These are phyloP conservation scores for Pyrenophora graminea DNA, from an alignment of 2,329 filamentous ascomycete species.

Conservation along the genomic window DNA sequence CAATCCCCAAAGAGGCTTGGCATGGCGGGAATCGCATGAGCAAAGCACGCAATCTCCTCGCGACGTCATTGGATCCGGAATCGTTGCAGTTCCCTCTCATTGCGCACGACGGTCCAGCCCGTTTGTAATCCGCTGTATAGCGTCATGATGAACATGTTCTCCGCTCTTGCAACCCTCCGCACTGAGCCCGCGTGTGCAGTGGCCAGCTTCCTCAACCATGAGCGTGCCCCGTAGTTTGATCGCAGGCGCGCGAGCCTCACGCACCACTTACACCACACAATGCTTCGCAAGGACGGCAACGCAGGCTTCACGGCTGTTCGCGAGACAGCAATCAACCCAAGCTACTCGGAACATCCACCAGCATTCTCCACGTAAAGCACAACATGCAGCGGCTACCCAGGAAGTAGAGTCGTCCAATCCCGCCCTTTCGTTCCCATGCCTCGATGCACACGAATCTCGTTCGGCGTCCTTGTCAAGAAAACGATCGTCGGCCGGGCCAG, in stretches of 20 bases:
- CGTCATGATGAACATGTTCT: slow-evolving; percentile 23
- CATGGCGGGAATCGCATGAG: slow-evolving; percentile 12
- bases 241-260: slow-evolving; percentile 26
- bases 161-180: slow-evolving; percentile 12
- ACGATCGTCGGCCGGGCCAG: slow-evolving; percentile 72
- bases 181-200: slow-evolving; percentile 2
- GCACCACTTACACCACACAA: slow-evolving; percentile 13
- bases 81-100: slow-evolving; percentile 15
- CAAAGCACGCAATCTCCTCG: slow-evolving; percentile 33
- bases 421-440: slow-evolving; percentile 48
- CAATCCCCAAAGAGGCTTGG: slow-evolving; percentile 7
- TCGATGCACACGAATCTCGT: slow-evolving; percentile 49
- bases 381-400: slow-evolving; percentile 26
- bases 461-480: slow-evolving; percentile 75
- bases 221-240: slow-evolving; percentile 37
- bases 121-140: slow-evolving; percentile 22
- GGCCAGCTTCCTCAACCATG: slow-evolving; percentile 24
- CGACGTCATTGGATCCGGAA: slow-evolving; percentile 30
- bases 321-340: slow-evolving; percentile 29
- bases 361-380: slow-evolving; percentile 32
- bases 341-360: slow-evolving; percentile 36
- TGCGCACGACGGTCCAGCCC: slow-evolving; percentile 11
- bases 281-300: slow-evolving; percentile 11
- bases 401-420: slow-evolving; percentile 46
- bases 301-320: slow-evolving; percentile 14